These are phyloP conservation scores for Monosporozyma siamensis DNA, from an alignment of 805 yeast species.

Conservation along the genomic window DNA sequence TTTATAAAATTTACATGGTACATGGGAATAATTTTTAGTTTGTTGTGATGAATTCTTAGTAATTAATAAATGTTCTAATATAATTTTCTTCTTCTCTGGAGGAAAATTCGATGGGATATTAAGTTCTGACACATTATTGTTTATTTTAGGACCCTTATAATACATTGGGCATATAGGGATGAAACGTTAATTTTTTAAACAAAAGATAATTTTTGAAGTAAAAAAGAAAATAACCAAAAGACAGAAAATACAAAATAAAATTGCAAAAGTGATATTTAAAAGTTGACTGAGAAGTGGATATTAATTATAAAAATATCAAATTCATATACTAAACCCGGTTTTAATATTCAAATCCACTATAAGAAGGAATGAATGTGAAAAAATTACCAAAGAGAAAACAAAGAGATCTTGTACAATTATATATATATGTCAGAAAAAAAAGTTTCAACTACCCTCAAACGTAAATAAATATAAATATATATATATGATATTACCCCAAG, in stretches of 20 bases:
- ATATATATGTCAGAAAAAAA: no score
- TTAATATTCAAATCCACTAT: no score
- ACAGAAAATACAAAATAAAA: not conserved
- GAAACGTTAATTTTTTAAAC: not conserved
- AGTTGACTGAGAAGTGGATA: no score
- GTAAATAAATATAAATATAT: no score
- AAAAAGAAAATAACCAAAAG: not conserved
- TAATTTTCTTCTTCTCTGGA: slow-evolving; percentile 21
- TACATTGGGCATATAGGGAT: not conserved
- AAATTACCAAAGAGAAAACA: no score
- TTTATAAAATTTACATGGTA: slow-evolving; percentile 87
- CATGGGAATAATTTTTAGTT: slow-evolving; percentile 48
- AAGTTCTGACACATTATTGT: not conserved
- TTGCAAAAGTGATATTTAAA: not conserved
- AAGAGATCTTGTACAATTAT: no score
- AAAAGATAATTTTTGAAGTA: not conserved
- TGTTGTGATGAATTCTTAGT: slow-evolving; percentile 18
- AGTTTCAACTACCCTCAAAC: no score
- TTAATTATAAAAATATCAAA: no score
- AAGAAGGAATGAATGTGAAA: no score
- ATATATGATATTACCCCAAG: no score
- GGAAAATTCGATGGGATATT: slow-evolving; percentile 8
- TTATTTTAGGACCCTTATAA: not conserved
- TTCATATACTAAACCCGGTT: no score
- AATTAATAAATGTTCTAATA: slow-evolving; percentile 21